These are phyloP conservation scores for Stereocaulon alpinum DNA, from an alignment of 495 filamentous ascomycete species.

Conservation along the genomic window DNA sequence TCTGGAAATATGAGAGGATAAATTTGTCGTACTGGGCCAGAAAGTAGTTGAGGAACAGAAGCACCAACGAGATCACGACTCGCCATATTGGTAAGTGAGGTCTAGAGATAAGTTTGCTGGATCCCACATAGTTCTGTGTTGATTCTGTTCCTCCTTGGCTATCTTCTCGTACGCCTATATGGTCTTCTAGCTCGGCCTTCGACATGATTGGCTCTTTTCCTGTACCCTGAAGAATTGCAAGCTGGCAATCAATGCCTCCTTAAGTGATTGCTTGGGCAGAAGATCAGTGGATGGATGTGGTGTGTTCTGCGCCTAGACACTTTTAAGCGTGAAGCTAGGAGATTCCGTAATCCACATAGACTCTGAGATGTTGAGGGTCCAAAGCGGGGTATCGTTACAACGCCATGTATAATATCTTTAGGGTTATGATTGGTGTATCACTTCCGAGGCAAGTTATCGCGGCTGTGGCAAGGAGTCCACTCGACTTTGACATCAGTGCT, in stretches of 20 bases:
- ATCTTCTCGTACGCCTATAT: not conserved
- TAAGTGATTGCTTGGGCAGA: too few relatives aligned
- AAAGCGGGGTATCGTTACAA: slow-evolving; percentile 4
- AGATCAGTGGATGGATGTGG: too few relatives aligned
- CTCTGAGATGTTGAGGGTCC: not conserved
- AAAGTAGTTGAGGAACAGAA: slow-evolving; percentile 30
- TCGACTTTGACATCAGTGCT: too few relatives aligned
- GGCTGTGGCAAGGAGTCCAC: not conserved
- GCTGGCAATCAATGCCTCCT: too few relatives aligned
- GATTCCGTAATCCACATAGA: not conserved
- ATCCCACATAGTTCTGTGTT: not conserved
- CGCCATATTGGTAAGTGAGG: slow-evolving; percentile 17
- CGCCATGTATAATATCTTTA: not conserved
- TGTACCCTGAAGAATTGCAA: too few relatives aligned
- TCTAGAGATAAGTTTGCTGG: slow-evolving; percentile 2
- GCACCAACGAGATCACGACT: slow-evolving; percentile 15
- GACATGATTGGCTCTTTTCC: not conserved
- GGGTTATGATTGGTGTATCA: not conserved
- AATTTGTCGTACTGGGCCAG: slow-evolving; percentile 33
- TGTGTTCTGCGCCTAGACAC: not conserved
- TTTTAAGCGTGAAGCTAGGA: not conserved
- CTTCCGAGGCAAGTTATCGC: not conserved
- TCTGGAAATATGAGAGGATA: slow-evolving; percentile 29
- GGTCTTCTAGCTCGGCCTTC: not conserved
- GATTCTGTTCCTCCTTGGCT: not conserved